Evolutionary conservation across 1,284 basidiomycete species (phyloP).

Genomic region (Phellopilus nigrolimitatus): DNA sequence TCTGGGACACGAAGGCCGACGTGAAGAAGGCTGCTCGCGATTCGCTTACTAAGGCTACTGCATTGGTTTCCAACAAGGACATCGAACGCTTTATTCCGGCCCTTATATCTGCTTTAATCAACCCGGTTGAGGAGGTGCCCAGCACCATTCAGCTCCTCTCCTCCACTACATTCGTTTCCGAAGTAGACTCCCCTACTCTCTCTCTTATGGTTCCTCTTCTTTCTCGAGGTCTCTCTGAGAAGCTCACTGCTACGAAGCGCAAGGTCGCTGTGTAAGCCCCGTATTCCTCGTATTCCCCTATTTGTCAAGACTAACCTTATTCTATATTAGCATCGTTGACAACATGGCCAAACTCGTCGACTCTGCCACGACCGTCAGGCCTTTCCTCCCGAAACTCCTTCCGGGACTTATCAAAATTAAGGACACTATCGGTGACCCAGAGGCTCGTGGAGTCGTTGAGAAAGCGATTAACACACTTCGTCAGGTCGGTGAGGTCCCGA

Average conservation of each 20-base stretch:
- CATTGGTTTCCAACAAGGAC: slow-evolving; percentile 98
- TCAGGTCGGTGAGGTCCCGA: slow-evolving; percentile 86
- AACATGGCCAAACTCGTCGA: slow-evolving; percentile 99
- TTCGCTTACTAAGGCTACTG: slow-evolving; percentile 89
- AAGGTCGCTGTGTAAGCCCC: slow-evolving; percentile 85
- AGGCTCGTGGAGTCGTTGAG: slow-evolving; percentile 86
- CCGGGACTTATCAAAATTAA: slow-evolving; percentile 94
- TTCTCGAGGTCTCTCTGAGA: slow-evolving; percentile 92
- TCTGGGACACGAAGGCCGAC: slow-evolving; percentile 99
- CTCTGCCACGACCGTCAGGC: slow-evolving; percentile 90
- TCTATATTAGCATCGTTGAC: slow-evolving; percentile 72
- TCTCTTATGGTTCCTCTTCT: slow-evolving; percentile 99
- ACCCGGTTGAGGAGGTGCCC: slow-evolving; percentile 99
- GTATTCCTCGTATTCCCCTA: slow-evolving; percentile 19
- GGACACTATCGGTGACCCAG: slow-evolving; percentile 89
- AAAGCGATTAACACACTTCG: slow-evolving; percentile 91
- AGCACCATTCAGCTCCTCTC: slow-evolving; percentile 95
- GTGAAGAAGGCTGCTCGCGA: slow-evolving; percentile 99
- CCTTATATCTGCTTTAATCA: slow-evolving; percentile 94
- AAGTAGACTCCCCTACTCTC: slow-evolving; percentile 98
- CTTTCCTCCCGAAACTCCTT: slow-evolving; percentile 93
- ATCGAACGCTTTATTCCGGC: slow-evolving; percentile 98
- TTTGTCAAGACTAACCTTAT: slow-evolving; percentile 21
- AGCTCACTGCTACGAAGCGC: slow-evolving; percentile 92
- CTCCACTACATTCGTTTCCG: slow-evolving; percentile 99